These are phyloP conservation scores for Sicyos baderoa DNA, from an alignment of 306 rosid species.

Conservation along the genomic window DNA sequence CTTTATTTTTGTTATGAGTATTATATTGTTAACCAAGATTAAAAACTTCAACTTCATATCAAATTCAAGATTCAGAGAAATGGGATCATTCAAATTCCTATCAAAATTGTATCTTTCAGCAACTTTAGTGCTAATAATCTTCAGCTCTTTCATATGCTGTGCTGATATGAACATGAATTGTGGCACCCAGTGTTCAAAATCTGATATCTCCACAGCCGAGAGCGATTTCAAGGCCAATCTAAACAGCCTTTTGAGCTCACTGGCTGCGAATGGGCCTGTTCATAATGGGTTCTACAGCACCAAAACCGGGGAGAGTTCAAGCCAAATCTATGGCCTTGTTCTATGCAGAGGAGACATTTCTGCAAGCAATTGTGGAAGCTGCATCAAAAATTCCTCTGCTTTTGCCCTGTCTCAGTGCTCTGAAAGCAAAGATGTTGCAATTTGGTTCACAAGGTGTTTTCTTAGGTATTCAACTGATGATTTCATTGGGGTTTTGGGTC, in stretches of 20 bases:
- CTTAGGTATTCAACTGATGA: constrained; percentile 34
- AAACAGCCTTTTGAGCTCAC: constrained; percentile 28
- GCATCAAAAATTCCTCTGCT: constrained; percentile 28
- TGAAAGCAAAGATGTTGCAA: constrained; percentile 29
- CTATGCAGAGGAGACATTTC: constrained; percentile 52
- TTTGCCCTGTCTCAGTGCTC: constrained; percentile 30
- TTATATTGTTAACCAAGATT: neutral
- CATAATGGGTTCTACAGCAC: constrained; percentile 40
- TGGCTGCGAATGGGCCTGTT: constrained; percentile 29
- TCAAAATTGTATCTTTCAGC: constrained; percentile 13
- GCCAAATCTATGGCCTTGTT: constrained; percentile 35
- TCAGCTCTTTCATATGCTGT: constrained; percentile 16
- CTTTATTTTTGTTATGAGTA: neutral
- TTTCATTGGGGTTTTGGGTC: constrained; percentile 33
- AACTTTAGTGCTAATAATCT: constrained; percentile 9
- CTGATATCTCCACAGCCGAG: constrained; percentile 27
- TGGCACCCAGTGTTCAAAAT: constrained; percentile 23
- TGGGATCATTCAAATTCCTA: constrained; percentile 26
- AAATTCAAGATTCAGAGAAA: constrained; percentile 21
- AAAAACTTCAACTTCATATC: neutral
- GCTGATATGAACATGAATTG: constrained; percentile 28
- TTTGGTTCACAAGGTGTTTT: constrained; percentile 53
- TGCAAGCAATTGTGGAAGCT: constrained; percentile 27
- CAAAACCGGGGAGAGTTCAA: constrained; percentile 20
- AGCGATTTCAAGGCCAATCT: constrained; percentile 32